A percentile compares a stretch with the other conserved stretches of the same genome.
Conservation (phyloP, 768 basidiomycete genomes). For the Leccinum incarnatum region DNA sequence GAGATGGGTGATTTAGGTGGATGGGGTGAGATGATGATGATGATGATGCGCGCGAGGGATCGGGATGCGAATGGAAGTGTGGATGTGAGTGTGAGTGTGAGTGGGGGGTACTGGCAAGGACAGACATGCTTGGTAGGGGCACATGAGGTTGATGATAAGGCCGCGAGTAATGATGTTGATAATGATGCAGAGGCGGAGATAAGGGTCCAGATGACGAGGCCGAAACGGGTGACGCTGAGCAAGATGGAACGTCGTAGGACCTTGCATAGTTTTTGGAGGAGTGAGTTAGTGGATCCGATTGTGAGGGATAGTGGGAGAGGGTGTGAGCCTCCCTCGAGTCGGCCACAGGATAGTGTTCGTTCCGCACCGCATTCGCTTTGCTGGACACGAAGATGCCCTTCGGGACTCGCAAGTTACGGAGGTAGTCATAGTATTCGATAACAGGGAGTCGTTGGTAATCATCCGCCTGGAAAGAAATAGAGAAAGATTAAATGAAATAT, state of each 20-base stretch:
- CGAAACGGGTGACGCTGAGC: conserved; percentile 15
- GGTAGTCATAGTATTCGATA: conserved; percentile 71
- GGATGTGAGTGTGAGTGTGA: not conserved
- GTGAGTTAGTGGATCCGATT: conserved; percentile 1
- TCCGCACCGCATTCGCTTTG: conserved; percentile 43
- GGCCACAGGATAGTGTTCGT: conserved; percentile 18
- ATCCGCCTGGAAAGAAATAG: conserved; percentile 44
- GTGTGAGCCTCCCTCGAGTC: conserved; percentile 20
- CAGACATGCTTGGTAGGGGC: conserved; percentile 25
- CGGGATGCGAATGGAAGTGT: conserved; percentile 2
- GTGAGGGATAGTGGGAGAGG: conserved; percentile 10
- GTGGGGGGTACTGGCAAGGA: conserved; percentile 5
- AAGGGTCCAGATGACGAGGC: conserved; percentile 12
- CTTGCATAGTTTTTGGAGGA: conserved; percentile 7
- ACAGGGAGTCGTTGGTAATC: conserved; percentile 71
- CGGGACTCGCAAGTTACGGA: conserved; percentile 64
- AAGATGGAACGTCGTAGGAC: conserved; percentile 13
- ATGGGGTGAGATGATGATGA: conserved; percentile 10
- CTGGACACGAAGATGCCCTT: conserved; percentile 72
- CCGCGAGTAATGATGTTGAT: conserved; percentile 9
- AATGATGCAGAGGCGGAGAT: conserved; percentile 7
- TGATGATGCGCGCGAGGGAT: not conserved
- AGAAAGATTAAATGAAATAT: conserved; percentile 9
- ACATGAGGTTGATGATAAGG: conserved; percentile 5
- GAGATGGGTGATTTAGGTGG: conserved; percentile 24